Conservation (phyloP, 306 rosid species). For the Morella rubra region DNA sequence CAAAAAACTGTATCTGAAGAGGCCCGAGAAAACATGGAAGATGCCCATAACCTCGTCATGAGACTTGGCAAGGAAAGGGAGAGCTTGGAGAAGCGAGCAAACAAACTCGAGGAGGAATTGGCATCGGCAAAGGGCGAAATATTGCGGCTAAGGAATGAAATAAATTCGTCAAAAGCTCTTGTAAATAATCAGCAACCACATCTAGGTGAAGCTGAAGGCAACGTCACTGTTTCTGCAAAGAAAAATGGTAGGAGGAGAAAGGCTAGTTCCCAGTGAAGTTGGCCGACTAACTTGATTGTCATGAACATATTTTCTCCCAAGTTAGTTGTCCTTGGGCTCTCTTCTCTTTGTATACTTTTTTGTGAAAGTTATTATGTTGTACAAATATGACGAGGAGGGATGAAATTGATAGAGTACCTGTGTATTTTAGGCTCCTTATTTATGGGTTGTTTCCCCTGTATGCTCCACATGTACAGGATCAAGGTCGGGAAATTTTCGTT, state of each 20-base stretch:
- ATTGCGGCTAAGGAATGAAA: conserved; percentile 40
- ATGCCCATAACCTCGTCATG: conserved; percentile 71
- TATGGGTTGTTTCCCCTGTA: conserved; percentile 2
- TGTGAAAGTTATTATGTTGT: neutral
- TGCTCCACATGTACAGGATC: conserved; percentile 13
- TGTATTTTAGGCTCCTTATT: neutral
- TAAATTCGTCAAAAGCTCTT: conserved; percentile 34
- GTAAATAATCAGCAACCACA: conserved; percentile 38
- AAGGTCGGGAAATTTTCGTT: neutral
- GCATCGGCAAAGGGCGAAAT: conserved; percentile 82
- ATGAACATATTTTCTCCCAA: neutral
- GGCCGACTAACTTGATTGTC: neutral
- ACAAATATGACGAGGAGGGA: conserved; percentile 13
- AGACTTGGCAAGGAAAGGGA: conserved; percentile 70
- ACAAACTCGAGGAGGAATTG: conserved; percentile 67
- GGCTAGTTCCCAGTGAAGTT: conserved; percentile 26
- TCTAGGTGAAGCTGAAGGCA: conserved; percentile 35
- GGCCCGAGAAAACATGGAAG: conserved; percentile 75
- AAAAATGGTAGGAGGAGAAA: conserved; percentile 43
- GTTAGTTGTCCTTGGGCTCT: conserved; percentile 7
- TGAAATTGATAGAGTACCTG: neutral
- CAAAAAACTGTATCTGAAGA: conserved; percentile 56
- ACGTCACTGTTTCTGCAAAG: conserved; percentile 36
- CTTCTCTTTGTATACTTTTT: neutral
- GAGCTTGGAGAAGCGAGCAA: conserved; percentile 58